A percentile compares a stretch with the other conserved stretches of the same genome.
phyloP scores from a whole-genome alignment of 257 asterid genomes.

The Phtheirospermum japonicum region DNA sequence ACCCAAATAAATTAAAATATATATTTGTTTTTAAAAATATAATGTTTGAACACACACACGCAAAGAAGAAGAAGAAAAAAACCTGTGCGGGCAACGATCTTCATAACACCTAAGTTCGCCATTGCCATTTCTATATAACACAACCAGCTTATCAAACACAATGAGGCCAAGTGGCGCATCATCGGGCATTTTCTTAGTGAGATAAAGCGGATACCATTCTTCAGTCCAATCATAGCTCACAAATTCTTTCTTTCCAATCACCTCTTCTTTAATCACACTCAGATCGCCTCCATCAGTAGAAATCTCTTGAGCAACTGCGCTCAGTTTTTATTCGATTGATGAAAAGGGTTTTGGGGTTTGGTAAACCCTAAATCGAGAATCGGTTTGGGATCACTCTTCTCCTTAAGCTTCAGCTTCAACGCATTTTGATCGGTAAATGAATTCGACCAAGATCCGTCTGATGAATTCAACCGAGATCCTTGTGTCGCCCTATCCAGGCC shows the following conservation, averaged over 20 bases:
- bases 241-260: conserved; percentile 30
- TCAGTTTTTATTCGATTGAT: conserved; percentile 16
- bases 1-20: too few species aligned
- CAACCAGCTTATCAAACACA: conserved; percentile 83
- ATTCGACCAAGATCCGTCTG: too few species aligned
- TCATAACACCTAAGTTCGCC: conserved; percentile 72
- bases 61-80: too few species aligned
- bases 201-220: conserved; percentile 93
- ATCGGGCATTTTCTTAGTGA: conserved; percentile 76
- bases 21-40: too few species aligned
- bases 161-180: conserved; percentile 92
- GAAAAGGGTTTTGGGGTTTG: conserved; percentile 20
- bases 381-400: too few species aligned
- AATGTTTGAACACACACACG: too few species aligned
- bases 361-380: too few species aligned
- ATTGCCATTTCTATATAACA: conserved; percentile 63
- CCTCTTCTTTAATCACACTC: conserved; percentile 47
- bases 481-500: too few species aligned
- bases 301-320: conserved; percentile 38
- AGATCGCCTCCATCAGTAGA: conserved; percentile 30
- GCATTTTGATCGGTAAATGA: too few species aligned
- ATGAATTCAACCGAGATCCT: too few species aligned
- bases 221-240: conserved; percentile 79
- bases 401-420: too few species aligned
- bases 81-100: conserved; percentile 96